Evolutionary conservation across 352 stramenopile species (phyloP), one percentile per base, ranked within the genome.

Genomic region (Phytophthora macrochlamydospora): DNA sequence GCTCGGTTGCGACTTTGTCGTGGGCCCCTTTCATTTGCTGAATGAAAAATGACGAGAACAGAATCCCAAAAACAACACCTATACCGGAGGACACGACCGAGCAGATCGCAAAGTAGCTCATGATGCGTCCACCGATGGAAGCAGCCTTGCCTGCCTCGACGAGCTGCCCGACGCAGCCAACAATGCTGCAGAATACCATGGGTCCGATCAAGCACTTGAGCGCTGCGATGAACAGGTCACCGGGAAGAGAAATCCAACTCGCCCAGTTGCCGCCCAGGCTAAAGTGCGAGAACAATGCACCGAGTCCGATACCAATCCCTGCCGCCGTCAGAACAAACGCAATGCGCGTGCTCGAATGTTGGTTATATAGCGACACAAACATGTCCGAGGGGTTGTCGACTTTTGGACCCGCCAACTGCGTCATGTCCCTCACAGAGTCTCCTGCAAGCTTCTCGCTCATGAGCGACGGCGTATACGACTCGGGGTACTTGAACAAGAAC

Each of bases 141-240:
- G 71, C 79, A 31, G 69, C 76, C 53, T 89, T 87, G 13, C 80
- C 80, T 1, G 73, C 69, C 50, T 81, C 66, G 30, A 88, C 72
- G 8, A 89, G 72, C 50, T 92, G 76, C 6, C 78, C 75, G 33
- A 92, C 83, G 33, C 72, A 85, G 30, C 80, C 65, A 28, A 86
- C 78, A 42, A 92, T 78, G 32, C 71, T 87, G 75, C 80, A 89
- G 50, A 89, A 89, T 5, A 91, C 77, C 72, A 90, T 82, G n/a
- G 83, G 83, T 12, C 81, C 68, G 45, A 91, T 83, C 1, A 90
- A 37, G 43, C 83, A 90, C 62, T 79, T 85, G 57, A 89, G 74
- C 7, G 83, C 80, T 6, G 71, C 42, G 24, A 91, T 77, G 58
- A 91, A 91, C 3, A 91, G 60, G 8, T 89, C 67, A n/a, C 83